Evolutionary conservation across 306 rosid genomes (phyloP).

Genomic region (Begonia fuchsioides): DNA sequence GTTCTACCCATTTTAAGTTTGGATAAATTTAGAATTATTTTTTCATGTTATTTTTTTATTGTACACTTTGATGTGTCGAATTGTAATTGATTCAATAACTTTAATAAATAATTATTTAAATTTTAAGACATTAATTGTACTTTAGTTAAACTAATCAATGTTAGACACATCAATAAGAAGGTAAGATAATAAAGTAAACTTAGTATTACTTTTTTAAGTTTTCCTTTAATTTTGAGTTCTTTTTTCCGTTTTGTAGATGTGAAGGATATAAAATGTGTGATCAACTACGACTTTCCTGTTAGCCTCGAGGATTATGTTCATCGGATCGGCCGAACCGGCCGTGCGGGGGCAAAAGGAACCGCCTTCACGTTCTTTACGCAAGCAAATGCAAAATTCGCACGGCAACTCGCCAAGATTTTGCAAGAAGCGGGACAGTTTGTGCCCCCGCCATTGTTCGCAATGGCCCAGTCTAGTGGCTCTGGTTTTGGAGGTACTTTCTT

Average conservation of each 20-base stretch:
- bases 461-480: constrained; percentile 48
- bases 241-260: constrained; percentile 42
- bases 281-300: constrained; percentile 87
- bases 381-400: constrained; percentile 55
- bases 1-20: constrained; percentile 4
- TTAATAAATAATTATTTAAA: too few species aligned
- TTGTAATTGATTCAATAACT: too few species aligned
- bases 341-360: constrained; percentile 95
- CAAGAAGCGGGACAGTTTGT: constrained; percentile 77
- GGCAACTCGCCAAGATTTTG: constrained; percentile 65
- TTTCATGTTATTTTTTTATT: too few species aligned
- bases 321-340: constrained; percentile 94
- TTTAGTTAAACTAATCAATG: too few species aligned
- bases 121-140: too few species aligned
- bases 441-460: constrained; percentile 40
- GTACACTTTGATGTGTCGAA: too few species aligned
- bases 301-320: constrained; percentile 96
- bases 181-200: too few species aligned
- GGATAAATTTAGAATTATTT: constrained; percentile 9
- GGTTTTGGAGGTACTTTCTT: constrained; percentile 36
- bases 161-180: too few species aligned
- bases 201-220: too few species aligned
- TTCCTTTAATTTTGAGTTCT: constrained; percentile 8
- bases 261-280: constrained; percentile 90
- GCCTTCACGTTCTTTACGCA: constrained; percentile 73